Evolutionary conservation across 2,329 filamentous ascomycete species (phyloP), one percentile per base, ranked within the genome.

Genomic region (Talaromyces sp.): DNA sequence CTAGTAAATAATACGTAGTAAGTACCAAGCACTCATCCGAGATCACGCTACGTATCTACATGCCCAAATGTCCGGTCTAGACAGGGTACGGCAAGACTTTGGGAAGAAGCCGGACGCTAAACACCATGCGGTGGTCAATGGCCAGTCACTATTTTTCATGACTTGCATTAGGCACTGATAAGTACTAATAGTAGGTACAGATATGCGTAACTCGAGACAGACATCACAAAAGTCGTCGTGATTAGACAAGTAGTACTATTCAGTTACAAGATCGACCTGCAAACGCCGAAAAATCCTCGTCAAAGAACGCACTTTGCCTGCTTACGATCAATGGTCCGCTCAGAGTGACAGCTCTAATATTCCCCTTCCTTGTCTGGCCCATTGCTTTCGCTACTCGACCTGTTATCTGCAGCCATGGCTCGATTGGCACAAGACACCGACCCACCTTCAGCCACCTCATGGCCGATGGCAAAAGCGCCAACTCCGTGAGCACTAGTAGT

Each of bases 391-490:
- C 16, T 6, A 54, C 37, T 52, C 28, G 48, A 18, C 16, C 48
- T 31, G 11, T 50, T 50, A 33, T 33, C 50, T 28, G 56, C 28
- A 18, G 11, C 44, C 44, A 48, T 59, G 42, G 52, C 58, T 60
- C 44, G 35, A 23, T 5, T n/a, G 16, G 33, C 44, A 28, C 18
- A 2, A 18, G n/a, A 52, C n/a, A 37, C 18, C 21, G 58, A 37
- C 33, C 58, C 58, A 60, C 57, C 42, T 40, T 59, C 57, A 59
- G 42, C 57, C 57, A 59, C 57, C 50, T 50, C 46, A 50, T 50
- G 46, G 46, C 46, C 46, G 25, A 46, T 25, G 42, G 42, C 11
- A 12, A 21, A 46, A 16, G 12, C 42, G 21, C 21, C 42, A n/a
- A n/a, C n/a, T n/a, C n/a, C n/a, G n/a, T n/a, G n/a, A n/a, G n/a